These are phyloP conservation scores for Linderniella brevidens DNA, from an alignment of 257 asterid genomes.

Conservation along the genomic window DNA sequence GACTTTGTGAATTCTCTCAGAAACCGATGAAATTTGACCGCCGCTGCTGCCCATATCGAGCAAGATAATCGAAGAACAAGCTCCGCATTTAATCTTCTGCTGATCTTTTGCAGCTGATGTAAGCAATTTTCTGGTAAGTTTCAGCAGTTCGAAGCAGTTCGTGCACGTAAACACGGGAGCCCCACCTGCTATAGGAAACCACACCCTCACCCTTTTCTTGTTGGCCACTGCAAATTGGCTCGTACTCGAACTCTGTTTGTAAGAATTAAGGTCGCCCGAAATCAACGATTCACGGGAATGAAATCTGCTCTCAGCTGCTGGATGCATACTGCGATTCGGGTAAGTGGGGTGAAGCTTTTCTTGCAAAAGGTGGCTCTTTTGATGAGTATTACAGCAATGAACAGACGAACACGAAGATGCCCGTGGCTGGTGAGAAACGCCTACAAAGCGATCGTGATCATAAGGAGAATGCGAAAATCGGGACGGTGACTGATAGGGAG, in stretches of 20 bases:
- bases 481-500: slow-evolving; percentile 16
- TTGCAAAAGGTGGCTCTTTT: slow-evolving; percentile 20
- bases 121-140: slow-evolving; percentile 30
- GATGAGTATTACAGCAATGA: slow-evolving; percentile 46
- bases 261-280: slow-evolving; percentile 29
- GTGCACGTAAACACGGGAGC: slow-evolving; percentile 82
- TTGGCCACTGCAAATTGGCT: slow-evolving; percentile 28
- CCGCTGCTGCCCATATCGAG: slow-evolving; percentile 40
- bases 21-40: slow-evolving; percentile 32
- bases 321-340: slow-evolving; percentile 23
- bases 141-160: slow-evolving; percentile 70
- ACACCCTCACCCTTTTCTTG: slow-evolving; percentile 21
- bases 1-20: slow-evolving; percentile 31
- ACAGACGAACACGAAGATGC: slow-evolving; percentile 74
- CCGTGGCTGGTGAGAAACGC: slow-evolving; percentile 51
- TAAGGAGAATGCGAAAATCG: slow-evolving; percentile 27
- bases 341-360: slow-evolving; percentile 15
- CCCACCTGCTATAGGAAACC: slow-evolving; percentile 66
- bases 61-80: slow-evolving; percentile 56
- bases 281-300: slow-evolving; percentile 11
- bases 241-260: slow-evolving; percentile 31
- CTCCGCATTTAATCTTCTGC: slow-evolving; percentile 64
- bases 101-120: slow-evolving; percentile 23
- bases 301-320: slow-evolving; percentile 20
- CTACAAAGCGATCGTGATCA: slow-evolving; percentile 30